A percentile compares a stretch with the other conserved stretches of the same genome.
phyloP scores from a whole-genome alignment of 140 eudicot genomes.

The Anethum foeniculum region DNA sequence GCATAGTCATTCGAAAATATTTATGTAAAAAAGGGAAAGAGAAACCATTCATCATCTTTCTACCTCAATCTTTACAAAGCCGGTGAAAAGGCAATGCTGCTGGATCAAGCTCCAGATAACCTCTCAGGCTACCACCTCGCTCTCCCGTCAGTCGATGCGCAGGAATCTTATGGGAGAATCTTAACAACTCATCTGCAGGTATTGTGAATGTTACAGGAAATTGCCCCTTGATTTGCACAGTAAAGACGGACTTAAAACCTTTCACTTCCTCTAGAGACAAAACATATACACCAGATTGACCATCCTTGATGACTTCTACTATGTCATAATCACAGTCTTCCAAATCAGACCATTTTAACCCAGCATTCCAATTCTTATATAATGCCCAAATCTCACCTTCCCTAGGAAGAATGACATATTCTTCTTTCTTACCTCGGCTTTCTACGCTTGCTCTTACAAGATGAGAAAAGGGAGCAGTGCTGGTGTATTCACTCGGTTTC shows the following conservation, averaged over 20 bases:
- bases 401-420: conserved; percentile 19
- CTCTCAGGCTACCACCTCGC: conserved; percentile 24
- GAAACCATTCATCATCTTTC: conserved; percentile 1
- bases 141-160: conserved; percentile 19
- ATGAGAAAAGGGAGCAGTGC: conserved; percentile 27
- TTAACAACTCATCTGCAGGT: conserved; percentile 8
- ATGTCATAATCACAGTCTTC: conserved; percentile 23
- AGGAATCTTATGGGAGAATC: conserved; percentile 25
- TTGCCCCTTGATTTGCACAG: conserved; percentile 7
- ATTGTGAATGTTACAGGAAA: conserved; percentile 8
- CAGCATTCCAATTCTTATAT: conserved; percentile 21
- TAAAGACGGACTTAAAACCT: conserved; percentile 28
- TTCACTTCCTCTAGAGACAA: conserved; percentile 15
- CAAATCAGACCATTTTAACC: conserved; percentile 15
- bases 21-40: neutral
- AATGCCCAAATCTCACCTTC: conserved; percentile 32
- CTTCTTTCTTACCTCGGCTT: conserved; percentile 3
- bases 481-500: neutral
- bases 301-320: conserved; percentile 22
- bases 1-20: neutral
- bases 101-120: conserved; percentile 36
- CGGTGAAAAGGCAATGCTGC: conserved; percentile 21
- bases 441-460: conserved; percentile 14
- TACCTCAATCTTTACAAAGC: neutral
- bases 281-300: neutral